Conservation (phyloP, 805 yeast genomes). For the Lipomyces lipofer region DNA sequence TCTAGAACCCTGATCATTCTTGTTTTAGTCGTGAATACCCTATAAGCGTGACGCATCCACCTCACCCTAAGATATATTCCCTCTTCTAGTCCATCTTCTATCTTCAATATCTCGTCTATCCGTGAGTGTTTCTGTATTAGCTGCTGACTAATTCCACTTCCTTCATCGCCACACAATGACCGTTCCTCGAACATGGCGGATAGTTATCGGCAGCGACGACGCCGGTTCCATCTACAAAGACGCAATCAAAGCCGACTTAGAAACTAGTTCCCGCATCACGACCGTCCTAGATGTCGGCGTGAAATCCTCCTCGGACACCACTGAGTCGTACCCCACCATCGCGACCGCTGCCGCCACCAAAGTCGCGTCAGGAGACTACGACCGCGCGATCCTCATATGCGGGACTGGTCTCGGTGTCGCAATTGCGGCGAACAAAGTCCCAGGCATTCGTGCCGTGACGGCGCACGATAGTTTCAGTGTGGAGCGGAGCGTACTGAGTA, state of each 20-base stretch:
- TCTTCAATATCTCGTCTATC: too few species aligned
- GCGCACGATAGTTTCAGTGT: constrained; percentile 52
- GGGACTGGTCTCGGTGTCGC: constrained; percentile 56
- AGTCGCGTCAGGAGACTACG: constrained; percentile 46
- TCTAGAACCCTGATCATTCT: too few species aligned
- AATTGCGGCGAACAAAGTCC: constrained; percentile 49
- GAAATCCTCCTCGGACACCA: constrained; percentile 32
- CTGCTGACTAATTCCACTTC: too few species aligned
- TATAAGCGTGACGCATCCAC: too few species aligned
- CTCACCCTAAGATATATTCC: too few species aligned
- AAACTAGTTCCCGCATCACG: constrained; percentile 14
- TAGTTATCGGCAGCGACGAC: constrained; percentile 24
- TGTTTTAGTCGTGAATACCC: too few species aligned
- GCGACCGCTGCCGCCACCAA: constrained; percentile 48
- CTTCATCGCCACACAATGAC: too few species aligned
- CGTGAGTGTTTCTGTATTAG: too few species aligned
- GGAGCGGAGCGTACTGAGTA: constrained; percentile 48
- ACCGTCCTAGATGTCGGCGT: constrained; percentile 28
- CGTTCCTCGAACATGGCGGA: constrained; percentile 14
- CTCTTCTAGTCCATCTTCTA: too few species aligned
- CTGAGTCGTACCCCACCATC: constrained; percentile 43
- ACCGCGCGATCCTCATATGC: constrained; percentile 49
- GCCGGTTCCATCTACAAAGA: constrained; percentile 19
- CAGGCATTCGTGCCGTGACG: constrained; percentile 51
- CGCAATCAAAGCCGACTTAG: constrained; percentile 15